Conservation (phyloP, 345 rosid species). For the Clausena lansium region DNA sequence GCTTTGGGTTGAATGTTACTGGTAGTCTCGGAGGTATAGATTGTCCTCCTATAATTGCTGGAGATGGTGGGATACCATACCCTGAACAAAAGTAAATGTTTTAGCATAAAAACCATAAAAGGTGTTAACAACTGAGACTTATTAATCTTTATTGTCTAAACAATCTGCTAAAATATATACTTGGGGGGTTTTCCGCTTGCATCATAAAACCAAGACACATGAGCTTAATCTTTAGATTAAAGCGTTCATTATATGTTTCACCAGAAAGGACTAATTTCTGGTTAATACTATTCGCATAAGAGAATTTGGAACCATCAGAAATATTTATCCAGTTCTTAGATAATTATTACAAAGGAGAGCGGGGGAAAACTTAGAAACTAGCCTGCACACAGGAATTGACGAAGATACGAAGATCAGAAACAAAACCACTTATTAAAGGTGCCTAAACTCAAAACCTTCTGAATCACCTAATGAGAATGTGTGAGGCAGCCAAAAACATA, state of each 20-base stretch:
- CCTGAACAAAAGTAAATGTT: slow-evolving; percentile 24
- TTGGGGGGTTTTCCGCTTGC: not conserved
- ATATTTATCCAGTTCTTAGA: not conserved
- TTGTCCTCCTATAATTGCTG: slow-evolving; percentile 9
- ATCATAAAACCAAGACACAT: not conserved
- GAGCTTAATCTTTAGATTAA: not conserved
- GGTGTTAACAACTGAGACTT: not conserved
- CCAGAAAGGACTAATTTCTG: not conserved
- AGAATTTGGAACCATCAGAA: not conserved
- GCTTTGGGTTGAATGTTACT: slow-evolving; percentile 34
- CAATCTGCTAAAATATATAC: not conserved
- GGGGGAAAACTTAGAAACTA: not conserved
- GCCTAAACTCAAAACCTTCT: not conserved
- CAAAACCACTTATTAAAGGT: not conserved
- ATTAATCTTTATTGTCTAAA: not conserved
- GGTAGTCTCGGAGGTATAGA: slow-evolving; percentile 41
- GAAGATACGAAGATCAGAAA: not conserved
- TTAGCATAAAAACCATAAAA: not conserved
- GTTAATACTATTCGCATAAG: not conserved
- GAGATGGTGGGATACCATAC: slow-evolving; percentile 27
- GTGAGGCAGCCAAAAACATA: not conserved
- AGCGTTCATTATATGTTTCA: not conserved
- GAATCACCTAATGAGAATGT: not conserved
- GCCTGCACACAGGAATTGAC: not conserved
- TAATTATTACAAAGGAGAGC: no score